Evolutionary conservation across 805 yeast genomes (phyloP), one percentile per base, ranked within the genome.

Genomic region (Ogataea neopini): DNA sequence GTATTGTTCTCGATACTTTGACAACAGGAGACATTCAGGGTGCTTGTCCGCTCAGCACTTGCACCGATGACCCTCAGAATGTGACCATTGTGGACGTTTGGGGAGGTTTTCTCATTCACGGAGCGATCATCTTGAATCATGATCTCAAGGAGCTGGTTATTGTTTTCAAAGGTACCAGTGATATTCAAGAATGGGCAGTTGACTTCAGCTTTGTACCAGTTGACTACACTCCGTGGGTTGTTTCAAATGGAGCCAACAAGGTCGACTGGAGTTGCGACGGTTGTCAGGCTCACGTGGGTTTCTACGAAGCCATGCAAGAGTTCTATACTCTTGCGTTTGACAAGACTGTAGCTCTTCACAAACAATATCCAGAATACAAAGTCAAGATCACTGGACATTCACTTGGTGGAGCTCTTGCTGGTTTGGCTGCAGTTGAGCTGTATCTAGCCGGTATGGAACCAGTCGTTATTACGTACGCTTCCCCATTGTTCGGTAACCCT

Each of bases 311-410:
- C 17, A 63, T 77, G 36, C 63, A 67, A 44, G 69, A 68, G 11
- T 72, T 79, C 50, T 68, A 73, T 40, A 63, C 58, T 2, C 54
- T 64, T 9, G 68, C 75, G 28, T 59, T 77, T 28, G 53, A 65
- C 8, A 63, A 58, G 6, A 66, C 83, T 1, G 56, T 64, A 10
- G 49, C 55, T 1, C 55, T 74, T n/a, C 60, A 67, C 17, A 48
- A 62, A 9, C 57, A 68, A 14, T 65, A 74, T 56, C 77, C 81
- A 0, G 74, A 71, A 17, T 84, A 81, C 59, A 60, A 70, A 17
- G 49, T 85, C 4, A 71, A 77, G 1, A 72, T 84, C 2, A 69
- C 82, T 1, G 95, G 95, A 0, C 96, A 88, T 64, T 87, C 94
- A 0, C 64, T 87, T 35, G 67, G 67, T 2, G 95, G 84, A 6